These are phyloP conservation scores for Ligustrum vulgare DNA, from an alignment of 257 asterid species.

Conservation along the genomic window DNA sequence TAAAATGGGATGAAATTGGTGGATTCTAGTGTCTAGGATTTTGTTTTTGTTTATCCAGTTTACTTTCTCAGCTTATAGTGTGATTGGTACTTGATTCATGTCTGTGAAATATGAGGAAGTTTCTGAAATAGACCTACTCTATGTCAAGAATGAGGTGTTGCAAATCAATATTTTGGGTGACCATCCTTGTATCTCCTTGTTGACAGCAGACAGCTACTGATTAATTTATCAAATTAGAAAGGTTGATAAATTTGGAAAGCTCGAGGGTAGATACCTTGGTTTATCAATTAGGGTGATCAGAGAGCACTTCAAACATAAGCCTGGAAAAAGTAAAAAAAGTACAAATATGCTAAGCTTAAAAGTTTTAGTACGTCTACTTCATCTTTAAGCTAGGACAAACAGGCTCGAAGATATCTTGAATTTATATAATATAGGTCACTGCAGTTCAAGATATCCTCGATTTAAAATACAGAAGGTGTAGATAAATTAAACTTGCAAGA, in stretches of 20 bases:
- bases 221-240: background rate
- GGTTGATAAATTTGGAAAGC: background rate
- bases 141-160: background rate
- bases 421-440: background rate
- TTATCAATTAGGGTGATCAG: background rate
- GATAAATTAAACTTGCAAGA: background rate
- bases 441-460: background rate
- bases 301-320: background rate
- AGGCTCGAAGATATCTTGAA: background rate
- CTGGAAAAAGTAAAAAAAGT: too few species aligned
- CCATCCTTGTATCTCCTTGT: background rate
- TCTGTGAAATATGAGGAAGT: background rate
- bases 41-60: background rate
- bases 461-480: background rate
- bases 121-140: background rate
- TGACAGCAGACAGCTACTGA: background rate
- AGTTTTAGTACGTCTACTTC: background rate
- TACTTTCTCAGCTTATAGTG: background rate
- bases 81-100: background rate
- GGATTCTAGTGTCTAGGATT: background rate
- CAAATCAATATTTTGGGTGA: background rate
- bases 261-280: background rate
- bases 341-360: too few species aligned
- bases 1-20: background rate
- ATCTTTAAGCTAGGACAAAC: background rate